Conservation (phyloP, 192 early-diverging fungal genomes). For the Mortierella claussenii region DNA sequence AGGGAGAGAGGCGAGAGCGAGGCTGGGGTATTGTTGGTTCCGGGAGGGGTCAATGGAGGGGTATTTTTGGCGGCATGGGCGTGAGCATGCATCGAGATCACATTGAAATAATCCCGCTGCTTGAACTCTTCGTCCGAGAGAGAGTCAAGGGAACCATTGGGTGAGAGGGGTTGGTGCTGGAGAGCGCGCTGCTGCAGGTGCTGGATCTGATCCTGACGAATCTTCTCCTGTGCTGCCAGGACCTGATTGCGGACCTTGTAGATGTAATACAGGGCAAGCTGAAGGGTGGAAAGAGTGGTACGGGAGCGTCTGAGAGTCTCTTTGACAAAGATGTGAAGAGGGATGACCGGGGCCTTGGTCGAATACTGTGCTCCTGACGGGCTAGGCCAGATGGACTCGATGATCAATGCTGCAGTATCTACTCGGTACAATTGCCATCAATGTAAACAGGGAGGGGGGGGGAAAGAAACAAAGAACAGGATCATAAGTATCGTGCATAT, state of each 20-base stretch:
- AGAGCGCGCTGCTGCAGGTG: constrained; percentile 27
- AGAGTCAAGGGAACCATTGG: constrained; percentile 29
- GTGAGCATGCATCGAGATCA: constrained; percentile 20
- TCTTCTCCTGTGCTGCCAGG: constrained; percentile 50
- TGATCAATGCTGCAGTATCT: constrained; percentile 73
- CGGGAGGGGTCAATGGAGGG: constrained; percentile 50
- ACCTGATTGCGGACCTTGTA: constrained; percentile 65
- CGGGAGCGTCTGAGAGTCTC: constrained; percentile 74
- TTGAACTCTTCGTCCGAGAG: constrained; percentile 28
- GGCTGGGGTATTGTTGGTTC: constrained; percentile 46
- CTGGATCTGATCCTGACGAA: constrained; percentile 44
- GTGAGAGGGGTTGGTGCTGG: constrained; percentile 23
- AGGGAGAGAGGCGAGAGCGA: constrained; percentile 39
- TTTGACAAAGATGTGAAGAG: constrained; percentile 69
- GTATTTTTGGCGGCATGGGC: constrained; percentile 24
- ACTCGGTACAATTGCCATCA: constrained; percentile 2
- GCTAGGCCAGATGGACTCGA: constrained; percentile 68
- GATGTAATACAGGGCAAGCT: constrained; percentile 76
- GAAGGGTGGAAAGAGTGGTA: constrained; percentile 77
- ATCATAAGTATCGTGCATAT: no score
- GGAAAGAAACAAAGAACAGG: not conserved
- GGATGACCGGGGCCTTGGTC: constrained; percentile 56
- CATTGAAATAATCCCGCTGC: constrained; percentile 44
- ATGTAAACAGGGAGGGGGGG: not conserved
- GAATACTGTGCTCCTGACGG: constrained; percentile 45